These are phyloP conservation scores for Gnomoniopsis smithogilvyi DNA, from an alignment of 2,329 filamentous ascomycete species.

Conservation along the genomic window DNA sequence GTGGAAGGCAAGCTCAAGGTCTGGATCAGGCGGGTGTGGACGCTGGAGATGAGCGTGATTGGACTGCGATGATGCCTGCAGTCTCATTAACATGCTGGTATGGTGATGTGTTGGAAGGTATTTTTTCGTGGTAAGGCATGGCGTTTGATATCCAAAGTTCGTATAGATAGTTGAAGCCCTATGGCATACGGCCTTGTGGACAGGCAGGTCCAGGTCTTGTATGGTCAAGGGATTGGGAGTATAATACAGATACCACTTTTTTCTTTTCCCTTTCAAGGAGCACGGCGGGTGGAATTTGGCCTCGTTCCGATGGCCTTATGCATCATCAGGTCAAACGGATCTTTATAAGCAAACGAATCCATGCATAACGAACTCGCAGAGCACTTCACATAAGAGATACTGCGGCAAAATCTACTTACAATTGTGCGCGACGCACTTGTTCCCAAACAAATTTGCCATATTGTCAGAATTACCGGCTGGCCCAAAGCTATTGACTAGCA, in stretches of 20 bases:
- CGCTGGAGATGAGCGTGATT: slow-evolving; percentile 95
- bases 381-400: too few species aligned
- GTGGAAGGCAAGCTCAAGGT: slow-evolving; percentile 92
- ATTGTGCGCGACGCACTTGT: too few species aligned
- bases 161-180: not conserved
- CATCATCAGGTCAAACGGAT: not conserved
- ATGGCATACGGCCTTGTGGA: not conserved
- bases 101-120: not conserved
- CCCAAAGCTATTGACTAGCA: too few species aligned
- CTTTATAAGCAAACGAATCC: too few species aligned
- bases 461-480: too few species aligned
- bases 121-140: not conserved
- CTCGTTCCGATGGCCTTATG: not conserved
- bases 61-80: slow-evolving; percentile 60
- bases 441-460: too few species aligned
- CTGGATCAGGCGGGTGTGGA: slow-evolving; percentile 98
- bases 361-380: too few species aligned
- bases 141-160: not conserved
- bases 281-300: not conserved
- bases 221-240: not conserved
- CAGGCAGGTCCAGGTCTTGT: not conserved
- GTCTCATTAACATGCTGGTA: slow-evolving; percentile 1
- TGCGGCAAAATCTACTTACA: too few species aligned
- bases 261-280: not conserved
- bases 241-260: slow-evolving; percentile 19